Conservation (phyloP, 176 grass and related monocot genomes). For the Triticum dicoccoides region DNA sequence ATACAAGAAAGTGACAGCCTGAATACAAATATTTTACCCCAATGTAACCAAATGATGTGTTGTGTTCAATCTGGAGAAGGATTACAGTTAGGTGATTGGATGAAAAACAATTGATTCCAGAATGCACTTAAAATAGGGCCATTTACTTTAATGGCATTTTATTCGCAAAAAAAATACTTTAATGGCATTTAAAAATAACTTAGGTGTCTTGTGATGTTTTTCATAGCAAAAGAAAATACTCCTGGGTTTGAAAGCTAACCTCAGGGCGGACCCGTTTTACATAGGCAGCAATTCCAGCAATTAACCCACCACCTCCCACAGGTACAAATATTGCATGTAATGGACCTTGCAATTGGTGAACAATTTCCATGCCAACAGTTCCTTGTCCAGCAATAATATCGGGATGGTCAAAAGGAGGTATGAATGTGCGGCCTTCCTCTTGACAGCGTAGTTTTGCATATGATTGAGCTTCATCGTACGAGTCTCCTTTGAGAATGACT, state of each 20-base stretch:
- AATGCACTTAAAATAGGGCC: background rate
- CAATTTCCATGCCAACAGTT: conserved; percentile 97
- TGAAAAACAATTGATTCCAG: background rate
- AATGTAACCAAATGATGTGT: background rate
- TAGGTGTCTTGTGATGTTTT: background rate
- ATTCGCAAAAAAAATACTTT: too few species aligned
- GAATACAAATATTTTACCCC: background rate
- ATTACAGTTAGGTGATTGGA: background rate
- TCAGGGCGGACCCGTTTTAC: conserved; percentile 89
- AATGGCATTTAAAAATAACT: background rate
- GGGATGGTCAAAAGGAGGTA: conserved; percentile 95
- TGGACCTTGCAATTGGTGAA: conserved; percentile 70
- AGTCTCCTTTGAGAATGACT: conserved; percentile 87
- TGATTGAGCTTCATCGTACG: conserved; percentile 90
- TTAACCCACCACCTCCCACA: conserved; percentile 94
- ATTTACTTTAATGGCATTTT: background rate
- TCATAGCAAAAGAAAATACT: background rate
- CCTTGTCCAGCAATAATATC: conserved; percentile 92
- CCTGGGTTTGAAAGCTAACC: conserved; percentile 37
- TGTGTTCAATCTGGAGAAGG: background rate
- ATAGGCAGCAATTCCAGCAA: conserved; percentile 93
- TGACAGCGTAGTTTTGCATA: conserved; percentile 77
- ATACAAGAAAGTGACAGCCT: background rate
- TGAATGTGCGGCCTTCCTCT: conserved; percentile 76
- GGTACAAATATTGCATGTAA: conserved; percentile 96